Base-by-base conservation (phyloP, 768 basidiomycete species). In the Pleurotus tuber-regium region DNA sequence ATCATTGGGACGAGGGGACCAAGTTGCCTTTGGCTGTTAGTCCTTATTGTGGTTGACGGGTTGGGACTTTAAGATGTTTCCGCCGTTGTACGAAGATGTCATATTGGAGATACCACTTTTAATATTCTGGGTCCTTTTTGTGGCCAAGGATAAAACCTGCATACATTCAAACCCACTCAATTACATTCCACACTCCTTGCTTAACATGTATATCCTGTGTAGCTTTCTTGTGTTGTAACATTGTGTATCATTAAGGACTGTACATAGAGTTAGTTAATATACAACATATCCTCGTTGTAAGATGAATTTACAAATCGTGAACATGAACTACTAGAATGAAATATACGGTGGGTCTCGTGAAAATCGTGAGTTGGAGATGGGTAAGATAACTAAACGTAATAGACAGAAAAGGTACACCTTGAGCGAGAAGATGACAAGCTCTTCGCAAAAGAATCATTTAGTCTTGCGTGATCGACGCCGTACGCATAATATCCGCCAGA, bases 21-120 rank as follows among this genome's bases (percentile, higher is more conserved):
- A 67, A 71, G 49, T 56, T 80, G 16, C 79, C 79, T 3, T 43
- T 76, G 4, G 54, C 69, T 12, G 59, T 73, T 26, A 56, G 54
- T 43, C 57, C 60, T 50, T 67, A 61, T 28, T 28, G 31, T 24
- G 46, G 46, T 4, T 48, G 31, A 48, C 16, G 14, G 10, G 24
- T 16, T 30, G 19, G 12, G 3, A 38, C 35, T 2, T 38, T n/a
- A n/a, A n/a, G n/a, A n/a, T n/a, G n/a, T n/a, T 16, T 16, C 35
- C 19, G 12, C 14, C 21, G n/a, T n/a, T n/a, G n/a, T n/a, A n/a
- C n/a, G n/a, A n/a, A n/a, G n/a, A n/a, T n/a, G n/a, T n/a, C n/a
- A n/a, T n/a, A n/a, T n/a, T n/a, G n/a, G n/a, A n/a, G n/a, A n/a
- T 38, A 4, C 2, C 12, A 38, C 21, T 7, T 16, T 38, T 38